Conservation (phyloP, 164 flowering plant genomes). For the Berberis vulgaris region DNA sequence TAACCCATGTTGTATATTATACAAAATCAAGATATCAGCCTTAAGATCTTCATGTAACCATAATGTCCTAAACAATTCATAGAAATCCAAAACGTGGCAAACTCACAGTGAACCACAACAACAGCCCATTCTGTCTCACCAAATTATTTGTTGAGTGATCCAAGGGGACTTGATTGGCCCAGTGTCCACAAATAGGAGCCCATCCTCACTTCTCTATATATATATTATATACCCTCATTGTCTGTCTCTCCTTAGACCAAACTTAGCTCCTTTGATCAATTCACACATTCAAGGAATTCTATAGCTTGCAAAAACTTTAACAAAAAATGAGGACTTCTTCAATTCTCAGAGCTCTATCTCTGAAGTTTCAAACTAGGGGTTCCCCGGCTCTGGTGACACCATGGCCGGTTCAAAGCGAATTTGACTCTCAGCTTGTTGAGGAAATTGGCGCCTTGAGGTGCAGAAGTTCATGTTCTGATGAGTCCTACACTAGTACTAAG, state of each 20-base stretch:
- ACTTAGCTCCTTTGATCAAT: no score
- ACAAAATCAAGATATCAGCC: neutral
- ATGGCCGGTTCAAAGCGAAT: conserved; percentile 14
- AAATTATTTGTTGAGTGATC: conserved; percentile 2
- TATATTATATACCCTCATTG: no score
- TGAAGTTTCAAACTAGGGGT: conserved; percentile 7
- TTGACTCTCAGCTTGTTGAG: conserved; percentile 8
- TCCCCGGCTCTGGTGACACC: conserved; percentile 20
- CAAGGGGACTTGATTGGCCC: neutral
- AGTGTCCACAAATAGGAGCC: no score
- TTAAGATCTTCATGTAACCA: neutral
- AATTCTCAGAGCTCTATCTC: conserved; percentile 17
- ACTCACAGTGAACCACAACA: conserved; percentile 2
- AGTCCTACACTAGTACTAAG: conserved; percentile 1
- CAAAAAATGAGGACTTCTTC: conserved; percentile 15
- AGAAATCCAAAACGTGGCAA: conserved; percentile 3
- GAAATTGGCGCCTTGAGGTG: conserved; percentile 13
- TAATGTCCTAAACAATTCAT: neutral
- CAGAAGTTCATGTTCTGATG: neutral
- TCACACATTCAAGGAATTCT: no score
- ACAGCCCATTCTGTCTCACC: no score
- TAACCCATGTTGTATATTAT: no score
- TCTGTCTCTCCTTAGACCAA: no score
- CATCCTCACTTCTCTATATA: no score
- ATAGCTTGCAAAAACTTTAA: neutral